Conservation (phyloP, 495 filamentous ascomycete genomes). For the Trichoderma asperelloides region DNA sequence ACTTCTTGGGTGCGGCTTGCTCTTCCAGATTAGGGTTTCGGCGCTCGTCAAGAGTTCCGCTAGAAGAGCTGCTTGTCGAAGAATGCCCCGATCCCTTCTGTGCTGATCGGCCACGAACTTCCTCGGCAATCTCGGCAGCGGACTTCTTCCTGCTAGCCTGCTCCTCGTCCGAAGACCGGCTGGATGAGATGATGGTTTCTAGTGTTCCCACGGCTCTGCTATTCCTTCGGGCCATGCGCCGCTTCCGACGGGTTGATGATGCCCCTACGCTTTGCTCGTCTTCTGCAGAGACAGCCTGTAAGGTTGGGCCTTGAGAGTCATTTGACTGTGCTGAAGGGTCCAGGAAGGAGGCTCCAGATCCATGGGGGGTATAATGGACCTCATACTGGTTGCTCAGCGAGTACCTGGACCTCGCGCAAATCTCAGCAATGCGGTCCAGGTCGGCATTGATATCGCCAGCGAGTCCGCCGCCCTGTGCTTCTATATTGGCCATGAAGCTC, state of each 20-base stretch:
- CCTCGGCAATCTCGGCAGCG: conserved; percentile 38
- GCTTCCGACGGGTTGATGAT: conserved; percentile 16
- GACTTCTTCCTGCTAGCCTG: conserved; percentile 41
- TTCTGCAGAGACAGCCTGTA: conserved; percentile 41
- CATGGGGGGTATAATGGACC: conserved; percentile 48
- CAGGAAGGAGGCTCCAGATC: conserved; percentile 33
- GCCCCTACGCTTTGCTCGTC: conserved; percentile 29
- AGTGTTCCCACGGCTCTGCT: conserved; percentile 44
- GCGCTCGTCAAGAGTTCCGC: conserved; percentile 17
- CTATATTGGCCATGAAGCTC: conserved; percentile 44
- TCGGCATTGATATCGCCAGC: conserved; percentile 32
- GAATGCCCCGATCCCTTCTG: conserved; percentile 19
- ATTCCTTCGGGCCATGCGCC: conserved; percentile 28
- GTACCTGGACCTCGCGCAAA: conserved; percentile 46
- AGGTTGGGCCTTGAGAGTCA: conserved; percentile 28
- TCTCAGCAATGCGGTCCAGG: conserved; percentile 49
- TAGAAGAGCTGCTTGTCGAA: conserved; percentile 17
- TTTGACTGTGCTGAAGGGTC: conserved; percentile 9
- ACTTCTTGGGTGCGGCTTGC: conserved; percentile 13
- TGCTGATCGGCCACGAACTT: conserved; percentile 37
- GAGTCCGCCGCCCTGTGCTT: conserved; percentile 18
- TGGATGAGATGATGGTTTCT: conserved; percentile 49
- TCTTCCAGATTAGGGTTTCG: conserved; percentile 13
- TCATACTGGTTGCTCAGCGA: conserved; percentile 51
- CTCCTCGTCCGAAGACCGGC: conserved; percentile 47